Evolutionary conservation across 306 rosid genomes (phyloP).

Genomic region (Amphicarpaea edgeworthii): DNA sequence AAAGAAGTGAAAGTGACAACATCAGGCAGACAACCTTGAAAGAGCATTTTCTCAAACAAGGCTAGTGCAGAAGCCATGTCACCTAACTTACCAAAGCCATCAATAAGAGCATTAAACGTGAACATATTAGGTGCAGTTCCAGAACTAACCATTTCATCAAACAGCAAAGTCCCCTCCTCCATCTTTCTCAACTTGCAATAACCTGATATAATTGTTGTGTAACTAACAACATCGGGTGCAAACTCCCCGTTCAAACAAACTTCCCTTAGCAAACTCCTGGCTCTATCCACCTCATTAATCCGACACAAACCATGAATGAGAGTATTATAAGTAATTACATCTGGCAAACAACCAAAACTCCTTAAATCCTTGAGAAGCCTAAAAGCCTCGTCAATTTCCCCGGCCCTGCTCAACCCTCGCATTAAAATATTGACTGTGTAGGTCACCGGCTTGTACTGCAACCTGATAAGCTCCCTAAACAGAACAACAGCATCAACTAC

Average conservation of each 20-base stretch:
- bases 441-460: background rate
- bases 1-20: conserved; percentile 24
- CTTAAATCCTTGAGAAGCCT: background rate
- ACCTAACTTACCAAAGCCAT: conserved; percentile 20
- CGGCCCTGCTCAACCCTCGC: conserved; percentile 16
- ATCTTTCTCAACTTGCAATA: conserved; percentile 20
- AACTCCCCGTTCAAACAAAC: conserved; percentile 1
- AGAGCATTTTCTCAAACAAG: background rate
- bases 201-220: background rate
- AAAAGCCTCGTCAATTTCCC: conserved; percentile 11
- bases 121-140: conserved; percentile 6
- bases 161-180: background rate
- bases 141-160: conserved; percentile 10
- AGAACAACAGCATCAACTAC: conserved; percentile 15
- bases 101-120: conserved; percentile 3
- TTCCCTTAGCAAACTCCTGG: background rate
- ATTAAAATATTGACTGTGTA: conserved; percentile 8
- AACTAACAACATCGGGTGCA: conserved; percentile 7
- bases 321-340: conserved; percentile 5
- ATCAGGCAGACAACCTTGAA: conserved; percentile 1
- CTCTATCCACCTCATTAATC: conserved; percentile 7
- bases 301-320: conserved; percentile 12
- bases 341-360: conserved; percentile 26
- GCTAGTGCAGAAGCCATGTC: conserved; percentile 17
- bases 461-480: conserved; percentile 3